Percentiles rank a stretch among this genome's conserved stretches.
phyloP scores from a whole-genome alignment of 1,284 basidiomycete genomes.

The Trametes sp. region DNA sequence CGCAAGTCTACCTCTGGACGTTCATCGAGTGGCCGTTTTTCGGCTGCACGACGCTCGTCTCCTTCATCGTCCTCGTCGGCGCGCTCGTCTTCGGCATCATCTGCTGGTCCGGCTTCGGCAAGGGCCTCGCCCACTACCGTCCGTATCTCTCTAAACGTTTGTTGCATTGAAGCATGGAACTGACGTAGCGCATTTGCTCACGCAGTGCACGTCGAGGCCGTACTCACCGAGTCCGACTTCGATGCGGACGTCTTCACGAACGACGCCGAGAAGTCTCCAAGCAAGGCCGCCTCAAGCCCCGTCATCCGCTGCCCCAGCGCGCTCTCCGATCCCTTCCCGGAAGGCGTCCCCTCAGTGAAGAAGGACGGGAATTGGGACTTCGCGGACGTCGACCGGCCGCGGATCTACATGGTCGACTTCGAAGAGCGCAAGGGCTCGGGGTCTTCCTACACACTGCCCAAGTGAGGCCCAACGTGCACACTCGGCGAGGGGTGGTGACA shows the following conservation, averaged over 20 bases:
- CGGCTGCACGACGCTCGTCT: slow-evolving; percentile 53
- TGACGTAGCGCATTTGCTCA: no score
- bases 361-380: slow-evolving; percentile 39
- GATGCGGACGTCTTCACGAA: slow-evolving; percentile 53
- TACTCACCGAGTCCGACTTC: slow-evolving; percentile 52
- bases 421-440: slow-evolving; percentile 9
- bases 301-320: slow-evolving; percentile 22
- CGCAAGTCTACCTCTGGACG: slow-evolving; percentile 59
- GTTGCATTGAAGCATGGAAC: neutral
- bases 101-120: slow-evolving; percentile 57
- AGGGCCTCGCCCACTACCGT: slow-evolving; percentile 59
- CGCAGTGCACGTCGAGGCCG: slow-evolving; percentile 55
- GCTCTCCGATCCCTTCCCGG: slow-evolving; percentile 22
- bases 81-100: slow-evolving; percentile 54
- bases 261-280: slow-evolving; percentile 29
- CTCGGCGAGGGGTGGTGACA: neutral
- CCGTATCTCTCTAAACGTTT: slow-evolving; percentile 11
- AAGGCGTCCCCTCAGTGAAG: slow-evolving; percentile 30
- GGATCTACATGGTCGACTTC: slow-evolving; percentile 37
- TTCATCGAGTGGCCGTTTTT: slow-evolving; percentile 66
- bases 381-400: slow-evolving; percentile 29
- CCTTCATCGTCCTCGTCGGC: slow-evolving; percentile 54
- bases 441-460: slow-evolving; percentile 3
- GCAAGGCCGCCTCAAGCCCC: slow-evolving; percentile 33
- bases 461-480: neutral